A percentile compares a stretch with the other conserved stretches of the same genome.
phyloP scores from a whole-genome alignment of 176 grass and related monocot species.

The Rhipidocladum racemiflorum region DNA sequence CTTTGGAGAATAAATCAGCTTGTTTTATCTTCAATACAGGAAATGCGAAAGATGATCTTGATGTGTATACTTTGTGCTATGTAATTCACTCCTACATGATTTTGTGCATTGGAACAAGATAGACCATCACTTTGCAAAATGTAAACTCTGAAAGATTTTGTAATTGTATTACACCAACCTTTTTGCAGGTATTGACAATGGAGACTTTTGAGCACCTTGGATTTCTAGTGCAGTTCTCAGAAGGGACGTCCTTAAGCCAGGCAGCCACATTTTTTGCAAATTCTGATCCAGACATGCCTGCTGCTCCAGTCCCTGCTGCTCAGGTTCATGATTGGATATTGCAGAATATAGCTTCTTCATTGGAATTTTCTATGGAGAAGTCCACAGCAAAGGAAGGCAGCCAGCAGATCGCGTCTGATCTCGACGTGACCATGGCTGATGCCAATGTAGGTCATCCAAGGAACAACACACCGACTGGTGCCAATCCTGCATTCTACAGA shows the following conservation, averaged over 20 bases:
- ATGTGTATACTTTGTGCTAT: not conserved
- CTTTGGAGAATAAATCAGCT: not conserved
- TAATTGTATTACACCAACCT: not conserved
- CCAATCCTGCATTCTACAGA: conserved; percentile 64
- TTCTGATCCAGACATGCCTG: conserved; percentile 97
- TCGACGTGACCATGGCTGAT: conserved; percentile 92
- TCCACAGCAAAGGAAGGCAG: conserved; percentile 60
- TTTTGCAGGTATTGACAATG: conserved; percentile 75
- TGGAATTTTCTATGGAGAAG: conserved; percentile 75
- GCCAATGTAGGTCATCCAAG: conserved; percentile 54
- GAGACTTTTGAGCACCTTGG: conserved; percentile 93
- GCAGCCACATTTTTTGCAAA: conserved; percentile 89
- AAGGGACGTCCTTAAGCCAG: conserved; percentile 75
- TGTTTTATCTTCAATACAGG: not conserved
- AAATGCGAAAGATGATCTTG: conserved; percentile 22
- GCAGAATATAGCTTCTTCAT: conserved; percentile 65
- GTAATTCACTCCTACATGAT: not conserved
- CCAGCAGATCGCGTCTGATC: conserved; percentile 51
- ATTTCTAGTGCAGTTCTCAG: conserved; percentile 79
- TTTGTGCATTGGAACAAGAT: not conserved
- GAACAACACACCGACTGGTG: conserved; percentile 39
- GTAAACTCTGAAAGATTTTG: not conserved
- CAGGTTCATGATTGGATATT: conserved; percentile 89
- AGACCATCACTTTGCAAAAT: not conserved
- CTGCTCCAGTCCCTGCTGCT: conserved; percentile 66